Conservation (phyloP, 2,329 filamentous ascomycete species). For the Macrophomina pseudophaseolina region DNA sequence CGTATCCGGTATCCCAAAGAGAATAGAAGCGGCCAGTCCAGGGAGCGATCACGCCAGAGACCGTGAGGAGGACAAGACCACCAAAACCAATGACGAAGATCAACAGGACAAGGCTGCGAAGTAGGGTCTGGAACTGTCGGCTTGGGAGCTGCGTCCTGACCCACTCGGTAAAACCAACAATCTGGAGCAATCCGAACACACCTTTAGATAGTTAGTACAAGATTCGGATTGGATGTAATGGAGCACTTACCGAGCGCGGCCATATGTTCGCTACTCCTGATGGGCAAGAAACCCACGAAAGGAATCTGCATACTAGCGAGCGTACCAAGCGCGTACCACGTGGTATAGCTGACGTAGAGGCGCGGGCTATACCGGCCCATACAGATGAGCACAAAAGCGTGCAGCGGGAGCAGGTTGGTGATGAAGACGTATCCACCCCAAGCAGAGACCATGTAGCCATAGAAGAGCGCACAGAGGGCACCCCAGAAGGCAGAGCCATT, state of each 20-base stretch:
- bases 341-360: constrained; percentile 95
- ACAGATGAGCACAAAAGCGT: constrained; percentile 89
- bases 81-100: constrained; percentile 75
- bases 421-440: constrained; percentile 99
- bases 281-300: constrained; percentile 95
- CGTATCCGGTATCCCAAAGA: constrained; percentile 97
- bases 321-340: constrained; percentile 96
- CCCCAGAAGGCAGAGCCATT: constrained; percentile 96
- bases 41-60: constrained; percentile 89
- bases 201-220: constrained; percentile 57
- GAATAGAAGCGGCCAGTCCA: constrained; percentile 99
- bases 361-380: constrained; percentile 97
- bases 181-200: constrained; percentile 93
- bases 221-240: background rate
- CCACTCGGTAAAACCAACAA: constrained; percentile 91
- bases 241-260: constrained; percentile 76
- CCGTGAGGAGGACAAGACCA: constrained; percentile 80
- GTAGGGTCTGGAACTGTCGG: constrained; percentile 91
- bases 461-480: constrained; percentile 90
- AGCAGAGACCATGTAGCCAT: constrained; percentile 99
- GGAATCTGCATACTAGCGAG: constrained; percentile 99
- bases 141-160: constrained; percentile 85
- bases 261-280: constrained; percentile 98
- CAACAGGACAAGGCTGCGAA: constrained; percentile 74
- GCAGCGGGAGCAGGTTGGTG: constrained; percentile 92